These are phyloP conservation scores for Cucurbita argyrosperma DNA, from an alignment of 306 rosid species.

Conservation along the genomic window DNA sequence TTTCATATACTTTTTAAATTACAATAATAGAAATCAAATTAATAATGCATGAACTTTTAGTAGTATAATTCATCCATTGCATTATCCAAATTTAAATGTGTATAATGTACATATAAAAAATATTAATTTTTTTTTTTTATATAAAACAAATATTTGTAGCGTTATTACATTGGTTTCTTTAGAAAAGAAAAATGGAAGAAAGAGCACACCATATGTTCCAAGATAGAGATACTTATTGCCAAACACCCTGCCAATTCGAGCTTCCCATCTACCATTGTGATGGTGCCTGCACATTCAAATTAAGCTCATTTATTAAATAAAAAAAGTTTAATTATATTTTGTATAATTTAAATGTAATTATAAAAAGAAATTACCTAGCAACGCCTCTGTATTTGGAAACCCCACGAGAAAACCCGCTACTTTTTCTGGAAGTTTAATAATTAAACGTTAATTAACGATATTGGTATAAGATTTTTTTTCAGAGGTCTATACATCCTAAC, in stretches of 20 bases:
- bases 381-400: conserved; percentile 87
- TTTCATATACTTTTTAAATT: neutral
- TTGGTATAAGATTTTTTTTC: too few relatives aligned
- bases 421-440: conserved; percentile 35
- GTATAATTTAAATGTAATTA: too few relatives aligned
- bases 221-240: conserved; percentile 88
- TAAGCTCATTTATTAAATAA: neutral
- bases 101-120: too few relatives aligned
- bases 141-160: neutral
- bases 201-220: conserved; percentile 57
- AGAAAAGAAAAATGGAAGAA: too few relatives aligned
- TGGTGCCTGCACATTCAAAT: conserved; percentile 38
- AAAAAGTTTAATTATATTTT: too few relatives aligned
- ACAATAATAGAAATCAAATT: too few relatives aligned
- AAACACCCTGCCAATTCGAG: conserved; percentile 82
- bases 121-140: too few relatives aligned
- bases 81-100: neutral
- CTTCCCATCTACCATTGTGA: conserved; percentile 95
- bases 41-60: neutral
- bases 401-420: conserved; percentile 89
- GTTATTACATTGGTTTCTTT: too few relatives aligned
- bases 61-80: neutral
- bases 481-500: too few relatives aligned
- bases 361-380: conserved; percentile 27
- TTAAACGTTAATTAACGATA: neutral